These are phyloP conservation scores for Manihot esculenta DNA, from an alignment of 441 rosid species.

Conservation along the genomic window DNA sequence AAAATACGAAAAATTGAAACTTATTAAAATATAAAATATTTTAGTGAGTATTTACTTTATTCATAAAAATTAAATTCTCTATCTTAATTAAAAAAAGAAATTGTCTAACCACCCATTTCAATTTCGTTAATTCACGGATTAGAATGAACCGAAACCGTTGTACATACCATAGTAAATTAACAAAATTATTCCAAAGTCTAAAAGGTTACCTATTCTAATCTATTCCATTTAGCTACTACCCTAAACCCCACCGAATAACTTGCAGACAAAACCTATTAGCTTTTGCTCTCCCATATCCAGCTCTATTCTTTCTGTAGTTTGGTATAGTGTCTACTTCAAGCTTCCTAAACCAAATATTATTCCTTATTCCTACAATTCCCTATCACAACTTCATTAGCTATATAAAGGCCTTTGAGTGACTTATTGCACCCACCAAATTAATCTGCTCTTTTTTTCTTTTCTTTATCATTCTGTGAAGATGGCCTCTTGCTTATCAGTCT, in stretches of 20 bases:
- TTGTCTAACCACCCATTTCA: too few relatives aligned
- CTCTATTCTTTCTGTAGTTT: constrained; percentile 16
- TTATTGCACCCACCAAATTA: constrained; percentile 3
- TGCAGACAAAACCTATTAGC: constrained; percentile 6
- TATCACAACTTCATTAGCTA: neutral
- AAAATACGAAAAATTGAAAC: too few relatives aligned
- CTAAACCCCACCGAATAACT: constrained; percentile 7
- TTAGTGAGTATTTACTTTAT: too few relatives aligned
- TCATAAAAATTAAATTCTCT: too few relatives aligned
- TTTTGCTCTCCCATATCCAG: constrained; percentile 17
- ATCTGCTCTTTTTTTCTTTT: neutral
- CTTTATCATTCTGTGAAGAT: constrained; percentile 8
- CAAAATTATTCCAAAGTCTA: too few relatives aligned
- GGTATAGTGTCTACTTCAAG: constrained; percentile 13
- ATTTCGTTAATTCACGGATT: too few relatives aligned
- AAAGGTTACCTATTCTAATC: neutral
- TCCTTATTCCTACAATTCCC: neutral
- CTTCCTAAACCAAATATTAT: neutral
- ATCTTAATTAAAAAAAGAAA: too few relatives aligned
- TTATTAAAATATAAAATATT: too few relatives aligned
- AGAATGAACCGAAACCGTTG: too few relatives aligned
- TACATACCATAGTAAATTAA: too few relatives aligned
- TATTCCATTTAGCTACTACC: neutral
- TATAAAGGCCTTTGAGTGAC: neutral
- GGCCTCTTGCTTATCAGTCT: constrained; percentile 9